Percentiles rank a stretch among this genome's conserved stretches.
phyloP scores from a whole-genome alignment of 768 basidiomycete genomes.

The Lactarius sp. region DNA sequence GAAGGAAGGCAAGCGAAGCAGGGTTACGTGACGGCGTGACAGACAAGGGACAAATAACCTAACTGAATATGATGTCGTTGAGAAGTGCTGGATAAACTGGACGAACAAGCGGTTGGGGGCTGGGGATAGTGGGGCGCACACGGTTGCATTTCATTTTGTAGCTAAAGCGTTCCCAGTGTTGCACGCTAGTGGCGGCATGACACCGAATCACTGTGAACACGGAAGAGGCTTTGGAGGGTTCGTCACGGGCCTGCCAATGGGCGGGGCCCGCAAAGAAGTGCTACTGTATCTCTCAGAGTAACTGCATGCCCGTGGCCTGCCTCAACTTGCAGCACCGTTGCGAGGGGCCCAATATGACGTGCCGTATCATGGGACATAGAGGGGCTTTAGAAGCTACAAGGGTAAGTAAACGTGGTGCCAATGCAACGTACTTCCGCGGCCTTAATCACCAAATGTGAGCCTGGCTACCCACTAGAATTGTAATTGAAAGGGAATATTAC shows the following conservation, averaged over 20 bases:
- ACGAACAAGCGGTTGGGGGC: not conserved
- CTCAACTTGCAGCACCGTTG: not conserved
- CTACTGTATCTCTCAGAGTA: not conserved
- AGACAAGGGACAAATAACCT: not conserved
- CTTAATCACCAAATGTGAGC: not conserved
- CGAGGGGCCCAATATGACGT: not conserved
- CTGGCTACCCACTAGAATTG: not conserved
- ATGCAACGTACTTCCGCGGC: not conserved
- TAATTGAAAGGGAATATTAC: not conserved
- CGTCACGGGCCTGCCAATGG: not conserved
- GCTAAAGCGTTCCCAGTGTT: not conserved
- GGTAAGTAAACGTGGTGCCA: not conserved
- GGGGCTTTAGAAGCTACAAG: slow-evolving; percentile 1
- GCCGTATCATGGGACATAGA: slow-evolving; percentile 2
- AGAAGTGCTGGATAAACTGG: not conserved
- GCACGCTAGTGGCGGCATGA: too few relatives aligned
- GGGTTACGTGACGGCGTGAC: not conserved
- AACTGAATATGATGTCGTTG: not conserved
- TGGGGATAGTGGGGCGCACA: not conserved
- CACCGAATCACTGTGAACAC: not conserved
- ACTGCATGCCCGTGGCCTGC: not conserved
- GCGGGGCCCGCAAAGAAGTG: not conserved
- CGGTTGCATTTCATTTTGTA: not conserved
- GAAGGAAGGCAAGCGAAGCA: not conserved
- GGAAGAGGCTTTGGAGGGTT: not conserved